Base-by-base conservation (phyloP, 106 monocot genomes). In the Xerophyta viscosa region DNA sequence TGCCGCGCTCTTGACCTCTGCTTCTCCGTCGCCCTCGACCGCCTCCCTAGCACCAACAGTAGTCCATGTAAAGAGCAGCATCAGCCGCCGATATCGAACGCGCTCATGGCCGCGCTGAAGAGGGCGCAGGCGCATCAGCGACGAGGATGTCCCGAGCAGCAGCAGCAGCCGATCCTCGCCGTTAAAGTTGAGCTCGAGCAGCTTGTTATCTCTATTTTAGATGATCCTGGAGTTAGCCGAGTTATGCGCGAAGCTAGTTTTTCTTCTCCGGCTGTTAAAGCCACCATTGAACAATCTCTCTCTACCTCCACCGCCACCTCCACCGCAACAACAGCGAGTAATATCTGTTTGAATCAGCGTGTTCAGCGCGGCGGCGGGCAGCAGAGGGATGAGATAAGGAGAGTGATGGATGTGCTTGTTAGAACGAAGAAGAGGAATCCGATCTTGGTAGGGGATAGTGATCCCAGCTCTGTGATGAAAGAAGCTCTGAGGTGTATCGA, bases 1-100 rank as follows among this genome's bases (percentile, higher is more conserved):
- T 93, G 87, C 77, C 83, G 87, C 4, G 87, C 92, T 28, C 92
- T 88, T 52, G 83, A 92, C 60, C 87, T 92, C 52, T 92, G 92
- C 71, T 92, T 87, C 77, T 80, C 83, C 48, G 77, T 92, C 61
- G 83, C 92, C 25, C 74, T 92, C 54, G 92, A 92, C 50, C 87
- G 87, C 17, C 73, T 92, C 27, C 78, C 91, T 11, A 41, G 72
- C 12, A 21, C 61, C 41, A 29, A 33, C 54, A 21, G 7, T 33
- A 33, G 7, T 33, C 13, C 50, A 4, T 12, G 24, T 23, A 12
- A 10, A 3, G 39, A 39, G 10, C 50, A 11, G 8, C 50, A 12
- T 8, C 56, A 4, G 18, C 74, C 81, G 6, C 76, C 86, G 7
- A 75, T 84, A 53, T 83, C 87, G 24, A 93, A 93, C 56, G 83